Base-by-base conservation (phyloP, 441 rosid genomes). In the Populus hybrid region DNA sequence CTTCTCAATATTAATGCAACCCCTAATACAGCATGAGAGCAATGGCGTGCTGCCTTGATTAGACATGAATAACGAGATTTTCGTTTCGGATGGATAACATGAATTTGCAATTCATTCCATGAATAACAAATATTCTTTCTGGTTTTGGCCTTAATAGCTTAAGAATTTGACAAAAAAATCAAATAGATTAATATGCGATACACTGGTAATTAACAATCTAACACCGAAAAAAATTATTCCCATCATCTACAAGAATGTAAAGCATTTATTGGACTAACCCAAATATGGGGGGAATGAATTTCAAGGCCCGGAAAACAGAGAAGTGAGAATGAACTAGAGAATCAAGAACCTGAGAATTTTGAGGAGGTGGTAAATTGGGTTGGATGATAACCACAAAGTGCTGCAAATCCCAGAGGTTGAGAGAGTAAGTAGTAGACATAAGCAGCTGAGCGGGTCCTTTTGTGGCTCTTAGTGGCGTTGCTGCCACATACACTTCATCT, bases 301-400 rank as follows among this genome's bases (percentile, higher is more conserved):
- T 46, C 57, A 46, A 46, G 57, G 20, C 57, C 18, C 16, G 18
- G 57, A 46, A 14, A 46, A 46, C 57, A 46, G 20, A 46, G 57
- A 14, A 46, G 18, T 46, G 8, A 50, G 20, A 46, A 46, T 12
- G 20, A 46, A 46, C 20, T 14, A 77, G 20, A 53, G 8, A 77
- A 69, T 36, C 34, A 53, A 26, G 77, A 74, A 90, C 97, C 93
- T 78, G 88, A 79, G 75, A 72, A 34, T 7, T 34, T 35, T 81
- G 70, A 68, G 79, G 80, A 16, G 83, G 79, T 12, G 82, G 80
- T 11, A 82, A 82, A 38, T 77, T 70, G 77, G 94, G 85, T 79
- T 87, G 86, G 80, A 91, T 79, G 83, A 92, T 77, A 72, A 94
- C 96, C 88, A 92, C 79, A 89, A 88, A 93, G 74, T 94, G 98